Base-by-base conservation (phyloP, 768 basidiomycete species). In the Lentinus brumalis region DNA sequence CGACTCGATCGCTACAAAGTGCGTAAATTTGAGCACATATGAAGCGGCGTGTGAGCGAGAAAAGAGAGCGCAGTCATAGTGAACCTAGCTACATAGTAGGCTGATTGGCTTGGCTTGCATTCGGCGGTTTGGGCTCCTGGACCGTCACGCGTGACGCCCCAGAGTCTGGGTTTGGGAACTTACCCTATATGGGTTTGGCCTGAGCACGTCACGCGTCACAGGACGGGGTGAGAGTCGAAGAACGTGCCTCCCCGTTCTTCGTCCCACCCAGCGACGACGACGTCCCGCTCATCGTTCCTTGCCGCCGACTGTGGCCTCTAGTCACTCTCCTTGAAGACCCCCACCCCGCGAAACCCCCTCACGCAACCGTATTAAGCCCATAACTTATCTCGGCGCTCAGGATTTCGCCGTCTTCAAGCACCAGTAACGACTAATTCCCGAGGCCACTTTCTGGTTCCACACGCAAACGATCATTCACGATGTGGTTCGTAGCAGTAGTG, bases 191-290 rank as follows among this genome's bases (percentile, higher is more conserved):
- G 55, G 41, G 26, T 42, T 21, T 41, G n/a, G 9, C 10, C 40
- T 61, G 42, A 58, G 57, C 11, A 18, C 32, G 51, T 53, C 57
- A 54, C 57, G 29, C 26, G 65, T 66, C 58, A 66, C 65, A 41
- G 26, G 32, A 42, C 42, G 59, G 59, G 56, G 59, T 53, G 62
- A 63, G 44, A 41, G 26, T 10, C 57, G 62, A 59, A 50, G 57
- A 67, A 67, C 66, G 66, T 67, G 66, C 60, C 57, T 62, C 61
- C 44, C 45, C 56, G 47, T 58, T 49, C 62, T 26, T 61, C 54
- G 62, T 61, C 60, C 60, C 62, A 59, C 60, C 46, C 62, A 53
- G 47, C 62, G 62, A 51, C 62, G 56, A 62, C 66, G 52, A 39
- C 62, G 47, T 58, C 60, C 41, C 44, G 50, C 62, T 45, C 62